Percentiles rank a stretch among this genome's conserved stretches.
These are phyloP conservation scores for Mimosa bimucronata DNA, from an alignment of 306 rosid genomes.

Conservation along the genomic window DNA sequence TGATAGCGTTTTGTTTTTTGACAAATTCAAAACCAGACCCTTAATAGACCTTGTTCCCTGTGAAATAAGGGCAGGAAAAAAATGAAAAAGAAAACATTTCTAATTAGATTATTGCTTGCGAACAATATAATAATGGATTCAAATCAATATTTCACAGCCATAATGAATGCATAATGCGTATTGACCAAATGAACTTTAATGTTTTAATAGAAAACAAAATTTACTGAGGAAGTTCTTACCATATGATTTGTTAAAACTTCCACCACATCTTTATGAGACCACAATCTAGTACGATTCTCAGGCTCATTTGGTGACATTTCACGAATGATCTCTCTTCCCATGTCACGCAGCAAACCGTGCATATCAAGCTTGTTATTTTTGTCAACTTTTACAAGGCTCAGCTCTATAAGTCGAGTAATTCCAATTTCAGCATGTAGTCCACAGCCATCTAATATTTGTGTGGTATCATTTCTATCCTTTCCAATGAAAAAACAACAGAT, in stretches of 20 bases:
- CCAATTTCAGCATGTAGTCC: background rate
- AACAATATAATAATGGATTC: background rate
- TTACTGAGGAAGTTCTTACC: background rate
- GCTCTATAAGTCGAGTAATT: background rate
- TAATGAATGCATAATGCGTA: background rate
- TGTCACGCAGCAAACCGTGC: background rate
- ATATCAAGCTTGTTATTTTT: background rate
- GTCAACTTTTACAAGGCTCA: background rate
- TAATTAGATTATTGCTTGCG: no score
- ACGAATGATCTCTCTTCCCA: background rate
- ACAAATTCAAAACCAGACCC: background rate
- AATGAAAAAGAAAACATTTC: background rate
- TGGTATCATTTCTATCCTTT: background rate
- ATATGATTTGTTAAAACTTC: background rate
- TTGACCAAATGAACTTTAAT: background rate
- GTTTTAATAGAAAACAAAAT: background rate
- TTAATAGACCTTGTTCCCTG: background rate
- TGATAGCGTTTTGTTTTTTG: background rate
- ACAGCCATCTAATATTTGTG: background rate
- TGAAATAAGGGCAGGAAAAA: no score
- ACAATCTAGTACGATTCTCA: background rate
- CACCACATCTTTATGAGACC: background rate
- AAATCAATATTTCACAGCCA: background rate
- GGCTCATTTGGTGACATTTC: background rate
- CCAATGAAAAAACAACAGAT: background rate